Conservation (phyloP, 306 rosid genomes). For the Boehmeria nivea region DNA sequence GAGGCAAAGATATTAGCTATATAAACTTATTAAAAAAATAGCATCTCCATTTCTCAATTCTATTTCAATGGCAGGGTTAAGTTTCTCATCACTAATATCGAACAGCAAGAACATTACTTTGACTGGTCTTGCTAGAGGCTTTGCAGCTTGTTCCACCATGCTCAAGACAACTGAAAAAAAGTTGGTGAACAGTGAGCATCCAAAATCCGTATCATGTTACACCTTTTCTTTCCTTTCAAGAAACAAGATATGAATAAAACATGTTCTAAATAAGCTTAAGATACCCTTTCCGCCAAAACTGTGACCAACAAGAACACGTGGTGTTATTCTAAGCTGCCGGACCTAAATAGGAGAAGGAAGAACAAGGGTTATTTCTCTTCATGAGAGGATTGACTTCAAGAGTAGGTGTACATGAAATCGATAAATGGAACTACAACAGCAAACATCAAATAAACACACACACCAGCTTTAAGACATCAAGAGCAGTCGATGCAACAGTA, state of each 20-base stretch:
- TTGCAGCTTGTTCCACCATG: conserved; percentile 98
- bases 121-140: conserved; percentile 96
- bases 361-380: background rate
- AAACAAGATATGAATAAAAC: background rate
- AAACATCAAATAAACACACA: conserved; percentile 21
- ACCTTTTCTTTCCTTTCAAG: conserved; percentile 2
- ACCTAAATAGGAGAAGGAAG: conserved; percentile 48
- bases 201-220: background rate
- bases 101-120: conserved; percentile 40
- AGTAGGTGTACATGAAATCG: background rate
- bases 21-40: no score
- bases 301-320: conserved; percentile 87
- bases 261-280: background rate
- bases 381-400: background rate
- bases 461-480: conserved; percentile 86
- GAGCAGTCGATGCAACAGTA: conserved; percentile 78
- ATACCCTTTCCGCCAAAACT: conserved; percentile 98
- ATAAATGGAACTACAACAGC: background rate
- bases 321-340: conserved; percentile 66
- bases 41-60: background rate
- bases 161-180: conserved; percentile 68
- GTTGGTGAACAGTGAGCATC: conserved; percentile 20
- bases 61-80: background rate
- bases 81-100: background rate
- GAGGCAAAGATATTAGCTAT: no score